Conservation (phyloP, 768 basidiomycete genomes). For the Auriscalpium microsporum region DNA sequence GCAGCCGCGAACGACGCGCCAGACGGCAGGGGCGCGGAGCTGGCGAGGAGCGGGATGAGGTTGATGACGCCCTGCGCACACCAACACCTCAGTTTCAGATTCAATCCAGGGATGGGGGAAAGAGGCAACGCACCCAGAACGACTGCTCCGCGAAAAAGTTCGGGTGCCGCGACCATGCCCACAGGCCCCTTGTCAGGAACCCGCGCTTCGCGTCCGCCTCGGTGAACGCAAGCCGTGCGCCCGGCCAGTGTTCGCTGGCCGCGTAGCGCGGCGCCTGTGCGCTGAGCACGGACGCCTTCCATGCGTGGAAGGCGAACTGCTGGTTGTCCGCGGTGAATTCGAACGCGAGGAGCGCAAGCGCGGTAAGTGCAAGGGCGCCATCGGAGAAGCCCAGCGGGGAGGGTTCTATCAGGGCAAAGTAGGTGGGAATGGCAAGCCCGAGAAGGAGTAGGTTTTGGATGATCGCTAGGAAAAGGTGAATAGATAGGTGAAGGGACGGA, state of each 20-base stretch:
- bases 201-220: conserved; percentile 66
- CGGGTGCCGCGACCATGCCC: conserved; percentile 84
- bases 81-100: not conserved
- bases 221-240: conserved; percentile 59
- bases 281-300: conserved; percentile 41
- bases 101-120: not conserved
- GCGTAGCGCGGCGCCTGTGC: conserved; percentile 21
- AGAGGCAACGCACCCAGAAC: conserved; percentile 58
- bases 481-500: not conserved
- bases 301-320: conserved; percentile 77
- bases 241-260: conserved; percentile 41
- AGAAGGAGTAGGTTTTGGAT: conserved; percentile 80
- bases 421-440: conserved; percentile 54
- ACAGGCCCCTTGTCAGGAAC: conserved; percentile 78
- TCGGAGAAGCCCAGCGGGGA: conserved; percentile 50
- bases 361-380: conserved; percentile 46
- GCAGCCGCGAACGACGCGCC: conserved; percentile 16
- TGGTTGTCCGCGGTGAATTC: conserved; percentile 91
- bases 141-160: conserved; percentile 88
- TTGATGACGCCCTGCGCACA: conserved; percentile 53
- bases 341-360: conserved; percentile 47
- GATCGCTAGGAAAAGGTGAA: conserved; percentile 36
- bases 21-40: conserved; percentile 16
- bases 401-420: conserved; percentile 46
- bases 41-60: conserved; percentile 52